Evolutionary conservation across 345 rosid genomes (phyloP).

Genomic region (Rhodamnia rubescens): DNA sequence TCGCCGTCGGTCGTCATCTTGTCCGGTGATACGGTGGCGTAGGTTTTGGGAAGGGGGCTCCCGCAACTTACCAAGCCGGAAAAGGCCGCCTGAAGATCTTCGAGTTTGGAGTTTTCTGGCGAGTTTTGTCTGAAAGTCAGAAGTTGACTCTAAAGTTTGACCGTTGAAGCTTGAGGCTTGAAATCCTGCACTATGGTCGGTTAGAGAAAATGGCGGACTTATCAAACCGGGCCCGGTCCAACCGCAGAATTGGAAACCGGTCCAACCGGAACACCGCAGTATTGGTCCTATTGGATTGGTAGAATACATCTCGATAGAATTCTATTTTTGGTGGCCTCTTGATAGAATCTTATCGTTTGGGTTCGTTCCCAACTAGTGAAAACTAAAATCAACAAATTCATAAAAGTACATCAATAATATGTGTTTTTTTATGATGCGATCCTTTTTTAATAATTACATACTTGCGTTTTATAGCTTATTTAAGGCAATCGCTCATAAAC

Average conservation of each 20-base stretch:
- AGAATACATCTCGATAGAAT: background rate
- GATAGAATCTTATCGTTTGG: background rate
- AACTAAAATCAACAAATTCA: background rate
- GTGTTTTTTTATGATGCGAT: background rate
- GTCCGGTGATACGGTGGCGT: background rate
- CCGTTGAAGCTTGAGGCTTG: background rate
- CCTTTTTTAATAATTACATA: background rate
- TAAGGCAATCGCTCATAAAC: background rate
- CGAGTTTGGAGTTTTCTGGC: background rate
- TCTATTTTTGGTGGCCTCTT: background rate
- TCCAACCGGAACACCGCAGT: background rate
- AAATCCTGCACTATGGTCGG: background rate
- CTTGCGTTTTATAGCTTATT: background rate
- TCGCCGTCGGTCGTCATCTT: slow-evolving; percentile 9
- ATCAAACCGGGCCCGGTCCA: background rate
- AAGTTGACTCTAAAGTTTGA: background rate
- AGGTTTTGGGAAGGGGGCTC: background rate
- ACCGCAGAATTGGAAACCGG: too few relatives aligned
- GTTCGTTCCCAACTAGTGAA: background rate
- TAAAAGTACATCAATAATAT: background rate
- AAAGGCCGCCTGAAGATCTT: background rate
- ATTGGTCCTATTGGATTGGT: background rate
- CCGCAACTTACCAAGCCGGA: background rate
- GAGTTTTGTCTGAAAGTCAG: background rate
- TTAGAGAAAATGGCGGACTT: background rate